These are phyloP conservation scores for Chlorella sp. DNA, from an alignment of 139 green algal species.

Conservation along the genomic window DNA sequence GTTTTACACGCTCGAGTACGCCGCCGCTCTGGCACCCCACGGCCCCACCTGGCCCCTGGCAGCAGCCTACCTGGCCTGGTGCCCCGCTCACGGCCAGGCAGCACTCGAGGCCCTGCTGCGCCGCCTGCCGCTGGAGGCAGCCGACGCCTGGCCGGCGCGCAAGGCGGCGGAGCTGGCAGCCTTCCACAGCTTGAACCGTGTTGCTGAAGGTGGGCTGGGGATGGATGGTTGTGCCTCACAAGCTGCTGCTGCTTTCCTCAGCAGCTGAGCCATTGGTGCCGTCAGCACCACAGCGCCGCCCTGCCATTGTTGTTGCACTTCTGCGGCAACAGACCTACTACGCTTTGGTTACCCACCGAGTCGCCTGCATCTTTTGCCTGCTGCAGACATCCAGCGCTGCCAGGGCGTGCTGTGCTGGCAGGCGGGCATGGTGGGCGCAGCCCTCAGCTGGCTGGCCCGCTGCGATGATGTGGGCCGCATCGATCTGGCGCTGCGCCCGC, in stretches of 20 bases:
- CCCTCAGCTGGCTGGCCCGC: conserved; percentile 43
- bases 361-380: neutral
- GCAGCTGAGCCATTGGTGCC: too few relatives aligned
- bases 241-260: too few relatives aligned
- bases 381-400: conserved; percentile 35
- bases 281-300: too few relatives aligned
- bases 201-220: conserved; percentile 6
- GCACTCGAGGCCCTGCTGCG: conserved; percentile 63
- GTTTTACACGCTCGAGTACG: conserved; percentile 60
- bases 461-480: conserved; percentile 40
- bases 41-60: conserved; percentile 57
- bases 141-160: conserved; percentile 29
- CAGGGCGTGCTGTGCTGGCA: conserved; percentile 45
- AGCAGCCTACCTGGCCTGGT: conserved; percentile 72
- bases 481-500: conserved; percentile 41
- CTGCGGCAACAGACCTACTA: too few relatives aligned
- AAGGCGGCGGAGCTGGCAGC: conserved; percentile 48
- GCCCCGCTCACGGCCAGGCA: conserved; percentile 62
- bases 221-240: too few relatives aligned
- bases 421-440: conserved; percentile 38
- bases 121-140: conserved; percentile 52
- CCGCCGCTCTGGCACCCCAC: conserved; percentile 43
- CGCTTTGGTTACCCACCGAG: too few relatives aligned
- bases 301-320: too few relatives aligned
- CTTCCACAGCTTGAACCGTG: conserved; percentile 44